phyloP scores from a whole-genome alignment of 2,329 filamentous ascomycete species.

The Aaosphaeria pasadenensis region DNA sequence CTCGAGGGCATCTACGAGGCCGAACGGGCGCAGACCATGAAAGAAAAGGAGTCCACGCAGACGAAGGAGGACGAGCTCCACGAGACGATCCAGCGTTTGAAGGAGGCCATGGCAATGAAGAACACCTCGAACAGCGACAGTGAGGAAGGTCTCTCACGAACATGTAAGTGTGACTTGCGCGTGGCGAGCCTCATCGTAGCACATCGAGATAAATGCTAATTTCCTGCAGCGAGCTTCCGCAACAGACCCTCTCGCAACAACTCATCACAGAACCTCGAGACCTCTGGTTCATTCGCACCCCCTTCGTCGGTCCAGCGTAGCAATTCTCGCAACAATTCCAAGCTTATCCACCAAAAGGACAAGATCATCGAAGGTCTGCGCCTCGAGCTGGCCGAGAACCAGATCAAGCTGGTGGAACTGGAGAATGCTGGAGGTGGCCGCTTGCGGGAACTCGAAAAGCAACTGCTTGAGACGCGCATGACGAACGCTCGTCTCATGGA shows the following conservation, averaged over 20 bases:
- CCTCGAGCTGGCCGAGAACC: constrained; percentile 87
- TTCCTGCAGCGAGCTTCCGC: constrained; percentile 38
- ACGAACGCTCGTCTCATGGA: constrained; percentile 95
- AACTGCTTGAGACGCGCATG: constrained; percentile 89
- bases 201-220: not conserved
- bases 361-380: constrained; percentile 91
- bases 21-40: constrained; percentile 80
- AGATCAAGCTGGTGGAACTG: constrained; percentile 92
- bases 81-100: constrained; percentile 82
- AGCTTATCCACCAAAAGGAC: constrained; percentile 90
- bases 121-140: constrained; percentile 53
- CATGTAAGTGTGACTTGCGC: constrained; percentile 44
- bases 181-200: not conserved
- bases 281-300: constrained; percentile 79
- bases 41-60: constrained; percentile 86
- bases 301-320: constrained; percentile 80
- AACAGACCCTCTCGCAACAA: constrained; percentile 43
- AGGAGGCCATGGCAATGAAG: constrained; percentile 81
- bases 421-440: constrained; percentile 89
- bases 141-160: constrained; percentile 50
- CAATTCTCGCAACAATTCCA: constrained; percentile 85
- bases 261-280: constrained; percentile 68
- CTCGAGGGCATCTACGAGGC: constrained; percentile 91
- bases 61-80: constrained; percentile 89
- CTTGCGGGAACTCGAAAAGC: constrained; percentile 84